A percentile compares a stretch with the other conserved stretches of the same genome.
Conservation (phyloP, 2,329 filamentous ascomycete species). For the Hypoxylon sp. region DNA sequence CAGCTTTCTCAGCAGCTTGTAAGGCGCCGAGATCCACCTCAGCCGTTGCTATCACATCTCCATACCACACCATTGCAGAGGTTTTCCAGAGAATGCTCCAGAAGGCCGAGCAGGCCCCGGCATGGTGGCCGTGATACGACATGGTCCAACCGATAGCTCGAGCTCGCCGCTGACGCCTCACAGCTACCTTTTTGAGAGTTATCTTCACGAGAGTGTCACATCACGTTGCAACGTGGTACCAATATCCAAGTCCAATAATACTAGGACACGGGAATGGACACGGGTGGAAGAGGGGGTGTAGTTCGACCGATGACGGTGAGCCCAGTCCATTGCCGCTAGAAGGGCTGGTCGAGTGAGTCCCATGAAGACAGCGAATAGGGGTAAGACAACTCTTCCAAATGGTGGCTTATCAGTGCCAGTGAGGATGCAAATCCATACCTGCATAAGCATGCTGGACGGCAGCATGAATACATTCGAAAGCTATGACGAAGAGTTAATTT, state of each 20-base stretch:
- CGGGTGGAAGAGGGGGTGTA: constrained; percentile 28
- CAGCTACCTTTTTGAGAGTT: constrained; percentile 43
- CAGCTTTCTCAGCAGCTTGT: constrained; percentile 47
- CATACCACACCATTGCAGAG: constrained; percentile 29
- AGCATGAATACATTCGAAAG: constrained; percentile 9
- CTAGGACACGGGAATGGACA: constrained; percentile 30
- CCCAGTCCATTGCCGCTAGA: constrained; percentile 13
- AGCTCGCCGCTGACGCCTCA: constrained; percentile 34
- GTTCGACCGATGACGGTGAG: constrained; percentile 29
- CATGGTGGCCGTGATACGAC: constrained; percentile 34
- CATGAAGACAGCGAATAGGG: constrained; percentile 21
- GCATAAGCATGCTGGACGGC: neutral
- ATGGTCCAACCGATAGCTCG: constrained; percentile 28
- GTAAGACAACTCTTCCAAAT: constrained; percentile 5
- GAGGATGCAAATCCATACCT: neutral
- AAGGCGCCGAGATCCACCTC: constrained; percentile 46
- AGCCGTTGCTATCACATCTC: constrained; percentile 39
- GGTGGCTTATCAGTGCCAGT: constrained; percentile 1
- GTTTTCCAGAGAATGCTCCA: constrained; percentile 21
- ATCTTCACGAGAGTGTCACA: constrained; percentile 42
- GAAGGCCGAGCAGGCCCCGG: constrained; percentile 37
- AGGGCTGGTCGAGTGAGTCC: constrained; percentile 27
- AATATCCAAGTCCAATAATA: constrained; percentile 34
- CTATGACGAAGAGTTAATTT: neutral
- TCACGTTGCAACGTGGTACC: constrained; percentile 43